Evolutionary conservation across 257 asterid genomes (phyloP).

Genomic region (Solanum lycopersicoides): DNA sequence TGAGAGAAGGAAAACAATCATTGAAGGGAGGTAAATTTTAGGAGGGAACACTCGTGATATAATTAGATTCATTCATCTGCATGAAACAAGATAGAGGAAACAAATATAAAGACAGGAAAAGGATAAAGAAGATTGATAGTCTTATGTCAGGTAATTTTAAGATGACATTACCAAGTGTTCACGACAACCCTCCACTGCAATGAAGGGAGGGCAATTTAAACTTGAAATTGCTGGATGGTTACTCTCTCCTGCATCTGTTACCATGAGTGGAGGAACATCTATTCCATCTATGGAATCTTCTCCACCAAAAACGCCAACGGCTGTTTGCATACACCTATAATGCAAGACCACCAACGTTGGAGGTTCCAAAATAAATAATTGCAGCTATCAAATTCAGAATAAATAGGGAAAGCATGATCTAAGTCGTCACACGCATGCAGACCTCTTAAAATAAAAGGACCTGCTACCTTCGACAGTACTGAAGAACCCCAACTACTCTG

Average conservation of each 20-base stretch:
- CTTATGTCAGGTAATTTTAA: not conserved
- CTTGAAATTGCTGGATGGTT: conserved; percentile 73
- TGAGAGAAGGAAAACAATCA: not conserved
- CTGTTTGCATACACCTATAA: conserved; percentile 95
- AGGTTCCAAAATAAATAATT: not conserved
- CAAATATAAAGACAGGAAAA: not conserved
- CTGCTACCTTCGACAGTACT: not conserved
- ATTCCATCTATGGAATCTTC: conserved; percentile 48
- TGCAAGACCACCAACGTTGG: conserved; percentile 2
- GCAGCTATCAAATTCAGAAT: not conserved
- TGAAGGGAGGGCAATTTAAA: conserved; percentile 65
- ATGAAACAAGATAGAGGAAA: not conserved
- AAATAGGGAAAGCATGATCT: not conserved
- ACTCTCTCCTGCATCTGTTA: conserved; percentile 49
- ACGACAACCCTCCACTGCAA: conserved; percentile 82
- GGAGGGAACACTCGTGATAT: not conserved
- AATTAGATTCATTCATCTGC: not conserved
- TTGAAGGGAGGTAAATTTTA: not conserved
- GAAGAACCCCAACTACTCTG: not conserved
- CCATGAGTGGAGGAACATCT: conserved; percentile 64
- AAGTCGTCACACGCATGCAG: not conserved
- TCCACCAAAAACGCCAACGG: conserved; percentile 92
- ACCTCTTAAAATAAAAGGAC: not conserved
- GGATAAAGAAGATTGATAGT: not conserved
- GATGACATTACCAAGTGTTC: conserved; percentile 62